Base-by-base conservation (phyloP, 768 basidiomycete genomes). In the Xerocomellus intermedius region DNA sequence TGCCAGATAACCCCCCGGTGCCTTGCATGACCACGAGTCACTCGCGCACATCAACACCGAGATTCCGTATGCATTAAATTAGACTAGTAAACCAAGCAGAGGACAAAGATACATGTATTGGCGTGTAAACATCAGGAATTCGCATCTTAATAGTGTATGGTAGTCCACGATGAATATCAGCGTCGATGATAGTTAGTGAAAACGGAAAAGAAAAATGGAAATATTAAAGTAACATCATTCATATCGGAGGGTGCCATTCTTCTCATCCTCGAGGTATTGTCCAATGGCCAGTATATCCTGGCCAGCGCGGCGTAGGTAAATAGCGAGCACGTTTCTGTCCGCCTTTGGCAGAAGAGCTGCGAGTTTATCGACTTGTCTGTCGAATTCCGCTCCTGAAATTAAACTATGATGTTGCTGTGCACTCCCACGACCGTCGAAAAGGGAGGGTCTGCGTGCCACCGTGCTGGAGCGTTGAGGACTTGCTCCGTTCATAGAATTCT, bases 221-320 rank as follows among this genome's bases (percentile, higher is more conserved):
- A 33, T 17, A 37, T 22, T 21, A 42, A 50, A 42, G 39, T 57
- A 52, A 28, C 32, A 59, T 66, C 63, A 75, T 38, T 72, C 68
- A 41, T 67, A 58, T 54, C 77, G 75, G 45, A 91, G 66, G 43
- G 75, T 78, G 32, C 89, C 89, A 63, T 85, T 88, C 74, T 86
- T 87, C 67, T 91, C 87, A 59, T 93, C 91, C 59, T 91, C 90
- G 12, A 93, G 75, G 68, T 90, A 93, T 65, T 89, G 86, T 16
- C 89, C 89, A 61, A 93, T 90, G n/a, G 91, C 91, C 41, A 89
- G 74, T 41, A 91, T 87, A 69, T 91, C 89, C 65, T 89, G 83
- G 21, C 91, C 91, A 10, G 89, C 77, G 10, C 86, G 79, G 28
- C 82, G 81, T 55, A 93, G 70, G 69, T 93, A 93, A 14, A 83